Percentiles rank a stretch among this genome's conserved stretches.
Evolutionary conservation across 768 basidiomycete species (phyloP).

Genomic region (Paxillus ammoniavirescens): DNA sequence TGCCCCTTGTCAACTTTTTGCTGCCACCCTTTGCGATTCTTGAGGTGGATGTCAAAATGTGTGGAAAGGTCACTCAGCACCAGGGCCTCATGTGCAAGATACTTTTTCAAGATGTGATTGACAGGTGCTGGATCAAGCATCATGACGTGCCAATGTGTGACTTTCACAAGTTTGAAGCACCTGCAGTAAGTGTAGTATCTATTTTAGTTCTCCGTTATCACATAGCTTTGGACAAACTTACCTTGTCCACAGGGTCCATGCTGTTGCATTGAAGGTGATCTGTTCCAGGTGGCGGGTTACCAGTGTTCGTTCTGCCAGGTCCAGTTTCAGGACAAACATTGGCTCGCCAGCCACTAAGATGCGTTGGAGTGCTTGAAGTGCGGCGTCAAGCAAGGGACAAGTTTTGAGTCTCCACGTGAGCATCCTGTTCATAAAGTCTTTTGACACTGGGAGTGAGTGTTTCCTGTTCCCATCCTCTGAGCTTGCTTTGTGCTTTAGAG

Average conservation of each 20-base stretch:
- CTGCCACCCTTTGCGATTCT: constrained; percentile 26
- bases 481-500: constrained; percentile 20
- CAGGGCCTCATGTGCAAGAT: neutral
- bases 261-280: no score
- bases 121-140: neutral
- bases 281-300: no score
- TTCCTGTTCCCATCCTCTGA: constrained; percentile 19
- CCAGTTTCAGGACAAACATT: no score
- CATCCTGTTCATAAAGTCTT: no score
- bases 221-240: no score
- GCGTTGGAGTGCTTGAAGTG: no score
- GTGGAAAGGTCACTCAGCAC: constrained; percentile 10
- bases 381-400: no score
- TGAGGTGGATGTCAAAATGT: constrained; percentile 20
- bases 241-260: no score
- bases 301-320: no score
- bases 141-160: constrained; percentile 21
- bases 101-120: neutral
- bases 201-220: constrained; percentile 16
- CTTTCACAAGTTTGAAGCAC: constrained; percentile 29
- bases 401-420: no score
- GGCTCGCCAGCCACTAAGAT: no score
- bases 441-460: constrained; percentile 18
- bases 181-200: constrained; percentile 8
- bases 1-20: constrained; percentile 21